Evolutionary conservation across 352 stramenopile genomes (phyloP), one percentile per base, ranked within the genome.

Genomic region (Globisporangium middletonii): DNA sequence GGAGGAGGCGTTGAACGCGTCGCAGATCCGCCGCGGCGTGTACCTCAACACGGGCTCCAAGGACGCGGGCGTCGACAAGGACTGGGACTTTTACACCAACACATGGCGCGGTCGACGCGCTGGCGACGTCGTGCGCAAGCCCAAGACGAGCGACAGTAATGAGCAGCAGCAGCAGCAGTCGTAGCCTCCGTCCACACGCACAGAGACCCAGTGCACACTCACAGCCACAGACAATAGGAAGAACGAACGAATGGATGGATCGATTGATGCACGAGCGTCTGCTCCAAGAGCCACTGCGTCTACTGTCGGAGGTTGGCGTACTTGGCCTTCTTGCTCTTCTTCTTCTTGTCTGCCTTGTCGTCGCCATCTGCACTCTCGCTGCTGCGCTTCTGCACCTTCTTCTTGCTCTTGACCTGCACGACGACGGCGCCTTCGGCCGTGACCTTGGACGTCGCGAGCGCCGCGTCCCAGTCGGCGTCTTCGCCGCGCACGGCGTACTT

Each of bases 401-500:
- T 89, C 70, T 94, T 96, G 63, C 77, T 93, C 68, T 91, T 90
- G 47, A 95, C 77, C 61, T 97, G 86, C 66, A 92, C 77, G 66
- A 83, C 69, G 64, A 91, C 77, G 69, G 75, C 68, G 57, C 69
- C 76, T 26, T 78, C 57, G 15, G 67, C 70, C 2, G 60, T 63
- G 42, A 55, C 67, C 43, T 75, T 67, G 37, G 73, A 58, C 27
- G 77, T 59, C 27, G 75, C 65, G n/a, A 89, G 69, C 23, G 80
- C 80, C 15, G 67, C 62, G 50, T 86, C 83, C 94, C 95, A 98
- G 59, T 98, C 92, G 13, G 94, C 80, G 37, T 98, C 94, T 30
- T 91, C 92, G 46, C 95, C 96, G 55, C 92, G 92, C 33, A 98
- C 81, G 12, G 88, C 88, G 67, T 98, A 98, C 70, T 98, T 95